Evolutionary conservation across 306 rosid species (phyloP).

Genomic region (Argentina anserina): DNA sequence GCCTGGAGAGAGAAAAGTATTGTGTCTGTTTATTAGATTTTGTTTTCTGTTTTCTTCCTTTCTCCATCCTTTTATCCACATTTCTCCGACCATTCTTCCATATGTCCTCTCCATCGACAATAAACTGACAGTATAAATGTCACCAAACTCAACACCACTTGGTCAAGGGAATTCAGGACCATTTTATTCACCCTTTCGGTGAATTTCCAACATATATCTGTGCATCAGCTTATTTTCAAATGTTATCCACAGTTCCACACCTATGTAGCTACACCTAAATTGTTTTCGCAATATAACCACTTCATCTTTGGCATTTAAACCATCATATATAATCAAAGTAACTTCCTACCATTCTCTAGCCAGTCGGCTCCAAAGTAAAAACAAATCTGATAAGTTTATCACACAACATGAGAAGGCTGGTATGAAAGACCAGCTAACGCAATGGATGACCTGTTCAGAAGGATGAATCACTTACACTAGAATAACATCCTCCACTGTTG

Average conservation of each 20-base stretch:
- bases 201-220: background rate
- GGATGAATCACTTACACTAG: slow-evolving; percentile 66
- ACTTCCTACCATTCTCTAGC: background rate
- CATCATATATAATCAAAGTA: background rate
- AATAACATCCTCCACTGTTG: slow-evolving; percentile 84
- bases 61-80: background rate
- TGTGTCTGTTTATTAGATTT: background rate
- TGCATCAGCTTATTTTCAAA: background rate
- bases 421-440: background rate
- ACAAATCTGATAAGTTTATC: slow-evolving; percentile 7
- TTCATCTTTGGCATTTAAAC: background rate
- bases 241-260: background rate
- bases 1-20: background rate
- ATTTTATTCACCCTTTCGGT: background rate
- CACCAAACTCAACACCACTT: background rate
- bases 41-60: background rate
- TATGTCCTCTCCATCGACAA: background rate
- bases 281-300: background rate
- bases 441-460: slow-evolving; percentile 4
- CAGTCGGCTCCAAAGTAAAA: background rate
- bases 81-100: background rate
- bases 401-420: background rate
- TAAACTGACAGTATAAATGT: background rate
- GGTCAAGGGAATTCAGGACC: background rate
- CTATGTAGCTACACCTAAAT: background rate